Evolutionary conservation across 2,329 filamentous ascomycete genomes (phyloP).

Genomic region (Diaporthe australafricana): DNA sequence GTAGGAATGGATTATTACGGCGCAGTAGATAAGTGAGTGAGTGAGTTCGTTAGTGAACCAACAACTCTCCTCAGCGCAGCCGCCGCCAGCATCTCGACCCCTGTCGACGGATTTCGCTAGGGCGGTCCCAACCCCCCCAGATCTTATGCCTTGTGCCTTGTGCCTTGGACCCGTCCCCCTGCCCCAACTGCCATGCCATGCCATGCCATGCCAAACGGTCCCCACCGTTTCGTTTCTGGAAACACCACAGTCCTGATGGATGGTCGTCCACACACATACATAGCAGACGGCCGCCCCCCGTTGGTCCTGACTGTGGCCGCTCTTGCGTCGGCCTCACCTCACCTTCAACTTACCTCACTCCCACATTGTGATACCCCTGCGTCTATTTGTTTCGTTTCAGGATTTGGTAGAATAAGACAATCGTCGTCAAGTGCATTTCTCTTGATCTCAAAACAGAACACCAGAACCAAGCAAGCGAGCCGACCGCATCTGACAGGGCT

Average conservation of each 20-base stretch:
- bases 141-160: slow-evolving; percentile 5
- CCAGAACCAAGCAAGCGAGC: no score
- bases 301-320: neutral
- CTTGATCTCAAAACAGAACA: neutral
- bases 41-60: neutral
- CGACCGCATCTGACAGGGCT: neutral
- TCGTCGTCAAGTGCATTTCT: neutral
- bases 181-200: neutral
- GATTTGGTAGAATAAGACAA: neutral
- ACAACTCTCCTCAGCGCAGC: neutral
- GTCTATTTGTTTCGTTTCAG: neutral
- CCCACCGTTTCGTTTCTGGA: neutral
- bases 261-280: neutral
- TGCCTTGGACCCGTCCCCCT: neutral
- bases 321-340: neutral
- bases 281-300: slow-evolving; percentile 1
- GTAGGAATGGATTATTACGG: neutral
- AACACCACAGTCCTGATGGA: neutral
- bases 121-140: slow-evolving; percentile 12
- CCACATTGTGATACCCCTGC: neutral
- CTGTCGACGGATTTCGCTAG: slow-evolving; percentile 23
- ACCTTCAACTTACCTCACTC: neutral
- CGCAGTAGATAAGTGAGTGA: neutral
- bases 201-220: neutral
- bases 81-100: neutral